Evolutionary conservation across 2,329 filamentous ascomycete species (phyloP).

Genomic region (Alternaria ventricosa): DNA sequence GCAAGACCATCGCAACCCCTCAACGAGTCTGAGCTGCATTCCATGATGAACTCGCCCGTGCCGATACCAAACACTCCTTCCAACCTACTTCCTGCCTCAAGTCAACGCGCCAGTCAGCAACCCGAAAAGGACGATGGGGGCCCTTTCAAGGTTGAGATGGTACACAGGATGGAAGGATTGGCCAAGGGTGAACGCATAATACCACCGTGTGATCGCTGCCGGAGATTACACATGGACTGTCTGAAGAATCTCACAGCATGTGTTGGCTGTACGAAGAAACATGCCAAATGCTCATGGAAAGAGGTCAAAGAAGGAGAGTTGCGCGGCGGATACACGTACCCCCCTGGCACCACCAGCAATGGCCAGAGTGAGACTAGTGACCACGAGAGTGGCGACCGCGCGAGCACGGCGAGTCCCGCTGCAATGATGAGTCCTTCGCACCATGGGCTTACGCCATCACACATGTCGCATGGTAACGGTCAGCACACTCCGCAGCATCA

Average conservation of each 20-base stretch:
- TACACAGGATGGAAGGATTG: constrained; percentile 76
- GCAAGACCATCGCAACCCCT: constrained; percentile 32
- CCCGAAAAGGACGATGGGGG: constrained; percentile 63
- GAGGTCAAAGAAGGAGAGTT: constrained; percentile 77
- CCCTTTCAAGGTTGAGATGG: constrained; percentile 70
- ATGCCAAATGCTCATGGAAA: constrained; percentile 87
- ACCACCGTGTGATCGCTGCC: constrained; percentile 85
- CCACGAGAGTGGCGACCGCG: constrained; percentile 33
- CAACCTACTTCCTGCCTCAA: constrained; percentile 57
- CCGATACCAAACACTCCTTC: constrained; percentile 63
- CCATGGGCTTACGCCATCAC: constrained; percentile 30
- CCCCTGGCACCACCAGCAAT: constrained; percentile 30
- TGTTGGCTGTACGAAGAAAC: constrained; percentile 86
- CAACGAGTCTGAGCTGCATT: constrained; percentile 49
- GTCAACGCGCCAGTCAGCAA: constrained; percentile 46
- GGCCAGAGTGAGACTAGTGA: constrained; percentile 44
- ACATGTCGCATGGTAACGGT: constrained; percentile 21
- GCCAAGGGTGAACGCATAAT: constrained; percentile 74
- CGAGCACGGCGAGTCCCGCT: constrained; percentile 38
- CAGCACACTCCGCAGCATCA: constrained; percentile 31
- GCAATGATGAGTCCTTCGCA: constrained; percentile 35
- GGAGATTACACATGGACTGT: constrained; percentile 79
- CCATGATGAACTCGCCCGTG: constrained; percentile 55
- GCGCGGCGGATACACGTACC: constrained; percentile 34
- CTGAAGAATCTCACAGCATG: constrained; percentile 87